phyloP scores from a whole-genome alignment of 2,329 filamentous ascomycete species.

The Akanthomyces dipterigenus region DNA sequence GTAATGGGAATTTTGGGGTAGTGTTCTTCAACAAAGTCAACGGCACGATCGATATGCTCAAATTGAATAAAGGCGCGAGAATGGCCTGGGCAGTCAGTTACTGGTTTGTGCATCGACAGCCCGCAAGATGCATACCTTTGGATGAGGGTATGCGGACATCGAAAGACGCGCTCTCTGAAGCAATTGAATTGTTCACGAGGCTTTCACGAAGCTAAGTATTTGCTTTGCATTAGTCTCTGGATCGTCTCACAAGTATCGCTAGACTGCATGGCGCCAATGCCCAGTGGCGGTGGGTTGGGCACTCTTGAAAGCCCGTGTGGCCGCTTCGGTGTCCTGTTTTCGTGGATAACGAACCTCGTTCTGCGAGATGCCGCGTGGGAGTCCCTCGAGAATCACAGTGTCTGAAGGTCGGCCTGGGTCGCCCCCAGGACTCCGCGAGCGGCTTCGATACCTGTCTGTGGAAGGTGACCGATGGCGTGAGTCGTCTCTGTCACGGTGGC shows the following conservation, averaged over 20 bases:
- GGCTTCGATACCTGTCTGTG: constrained; percentile 19
- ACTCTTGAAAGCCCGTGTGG: constrained; percentile 16
- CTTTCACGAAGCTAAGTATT: constrained; percentile 29
- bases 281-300: neutral
- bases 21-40: constrained; percentile 36
- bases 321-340: neutral
- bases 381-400: constrained; percentile 49
- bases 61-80: constrained; percentile 38
- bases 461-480: constrained; percentile 5
- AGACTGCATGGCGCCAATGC: neutral
- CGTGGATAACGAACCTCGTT: constrained; percentile 39
- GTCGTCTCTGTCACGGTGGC: constrained; percentile 14
- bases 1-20: constrained; percentile 33
- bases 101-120: neutral
- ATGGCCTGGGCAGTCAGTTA: constrained; percentile 26
- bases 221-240: constrained; percentile 10
- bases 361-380: constrained; percentile 42
- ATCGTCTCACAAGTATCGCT: constrained; percentile 6
- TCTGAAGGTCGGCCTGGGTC: constrained; percentile 39
- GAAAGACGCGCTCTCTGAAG: constrained; percentile 29
- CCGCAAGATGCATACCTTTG: constrained; percentile 21
- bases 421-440: constrained; percentile 28
- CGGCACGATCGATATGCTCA: constrained; percentile 31
- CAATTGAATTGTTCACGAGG: constrained; percentile 27
- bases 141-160: constrained; percentile 33